Evolutionary conservation across 2,329 filamentous ascomycete species (phyloP), one percentile per base, ranked within the genome.

Genomic region (Aureobasidium uvarum): DNA sequence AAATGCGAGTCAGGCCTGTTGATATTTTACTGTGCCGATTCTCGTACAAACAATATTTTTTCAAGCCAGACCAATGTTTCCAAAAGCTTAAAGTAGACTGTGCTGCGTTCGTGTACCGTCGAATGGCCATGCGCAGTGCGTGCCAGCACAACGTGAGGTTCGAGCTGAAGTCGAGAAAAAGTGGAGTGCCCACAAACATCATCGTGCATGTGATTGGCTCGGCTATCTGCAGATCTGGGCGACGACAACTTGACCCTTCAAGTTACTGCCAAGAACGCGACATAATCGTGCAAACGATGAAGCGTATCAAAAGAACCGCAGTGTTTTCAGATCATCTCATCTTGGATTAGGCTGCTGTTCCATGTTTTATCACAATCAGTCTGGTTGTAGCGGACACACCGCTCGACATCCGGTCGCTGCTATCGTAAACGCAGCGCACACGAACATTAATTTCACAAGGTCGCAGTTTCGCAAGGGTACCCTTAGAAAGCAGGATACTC

Each of bases 171-270:
- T 60, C 56, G 13, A 60, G 33, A 60, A 60, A 59, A 60, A 60
- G 56, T 60, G 56, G 56, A 62, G 58, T 58, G 8, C 58, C 58
- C 45, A 62, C 58, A 62, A 60, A 60, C 56, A 60, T 60, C 56
- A 60, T 43, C n/a, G n/a, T 39, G 58, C 58, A 41, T 62, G 8
- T 62, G 58, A 62, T 62, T 62, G 58, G 58, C 45, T 62, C 58
- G 58, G 58, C 58, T 62, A 62, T 62, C 58, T 62, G 56, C 56
- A 60, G 56, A 62, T 62, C 43, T 62, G 58, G 45, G 58, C 58
- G 58, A 62, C 58, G 58, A 60, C 56, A 60, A 60, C 56, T 41
- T 60, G 56, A 62, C 58, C 58, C 58, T 62, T 31, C 58, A 51
- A 62, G 33, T 20, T 51, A 20, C 16, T 25, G 56, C 56, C 28